Base-by-base conservation (phyloP, 441 rosid species). In the Capsella rubella region DNA sequence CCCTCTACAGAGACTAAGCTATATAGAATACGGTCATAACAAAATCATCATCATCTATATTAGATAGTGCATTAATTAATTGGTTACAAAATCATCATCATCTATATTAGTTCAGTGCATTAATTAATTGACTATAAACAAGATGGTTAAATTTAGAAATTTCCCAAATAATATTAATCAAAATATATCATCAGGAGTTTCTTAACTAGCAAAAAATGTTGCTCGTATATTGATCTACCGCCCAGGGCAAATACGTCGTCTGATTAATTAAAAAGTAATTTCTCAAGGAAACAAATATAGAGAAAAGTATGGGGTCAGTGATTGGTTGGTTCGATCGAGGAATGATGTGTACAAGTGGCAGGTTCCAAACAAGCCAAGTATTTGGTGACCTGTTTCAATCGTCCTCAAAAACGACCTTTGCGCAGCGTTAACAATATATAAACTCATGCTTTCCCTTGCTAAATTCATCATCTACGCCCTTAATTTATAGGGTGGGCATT, bases 351-450 rank as follows among this genome's bases (percentile, higher is more conserved):
- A 29, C 3, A 54, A 29, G 10, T 16, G 34, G 34, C 52, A 49
- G 53, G 52, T 16, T 16, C 25, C 53, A 64, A 51, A 66, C 59
- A 51, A 66, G 35, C 60, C 27, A 4, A 25, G 50, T 28, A 63
- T 68, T 54, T 55, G 54, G 72, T 53, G 52, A 12, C 29, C 29
- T 68, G 43, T 68, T 55, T 43, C 52, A 12, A 27, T 53, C 72
- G 18, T 28, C 8, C 61, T 18, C 72, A 39, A 68, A 54, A 54
- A 2, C 11, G 64, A 68, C 54, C 18, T 67, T 21, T 21, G 25
- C 25, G 0, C 25, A 21, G 2, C 25, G 1, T 21, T 21, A 21
- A 21, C 25, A 21, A 21, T 18, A 18, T 18, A 18, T 21, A 21
- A 21, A 21, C 25, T 21, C 25, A 21, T 21, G 25, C 25, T 0